Base-by-base conservation (phyloP, 2,329 filamentous ascomycete genomes). In the Penicillium sp. region DNA sequence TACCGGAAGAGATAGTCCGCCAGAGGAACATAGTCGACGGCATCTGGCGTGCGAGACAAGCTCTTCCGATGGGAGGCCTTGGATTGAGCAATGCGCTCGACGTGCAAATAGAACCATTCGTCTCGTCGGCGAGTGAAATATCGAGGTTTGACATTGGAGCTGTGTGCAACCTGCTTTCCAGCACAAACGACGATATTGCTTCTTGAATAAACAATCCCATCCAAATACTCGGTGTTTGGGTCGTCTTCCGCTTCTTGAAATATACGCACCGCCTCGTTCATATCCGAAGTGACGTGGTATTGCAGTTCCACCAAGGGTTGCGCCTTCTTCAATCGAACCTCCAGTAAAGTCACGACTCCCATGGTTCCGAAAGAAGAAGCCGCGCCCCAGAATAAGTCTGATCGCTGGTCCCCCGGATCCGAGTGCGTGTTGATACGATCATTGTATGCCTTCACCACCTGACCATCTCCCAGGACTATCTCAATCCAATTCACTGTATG, bases 81-180 rank as follows among this genome's bases (percentile, higher is more conserved):
- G 4, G 42, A 33, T 9, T 44, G 34, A 12, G 44, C 29, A 30
- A 50, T 52, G 9, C 35, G 31, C 34, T 46, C 38, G n/a, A 46
- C 84, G 55, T 87, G 85, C 2, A 89, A 71, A 52, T 88, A 89
- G 62, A 88, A 88, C 87, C 86, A 90, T 0, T 83, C 81, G 56
- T 90, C 86, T 3, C 65, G 66, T 0, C 78, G 71, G 10, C 78
- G 72, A n/a, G 77, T 79, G 65, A 88, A 86, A 0, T 64, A 72
- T 19, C 68, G 70, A 1, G 70, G 58, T 37, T 63, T 64, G 2
- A 54, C 51, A 1, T 64, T 68, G 0, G 63, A 75, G 0, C 75
- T 52, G 0, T 71, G 62, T 43, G 86, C 72, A 0, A 76, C 76
- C 13, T 87, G 69, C 9, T 72, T 73, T 0, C 86, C 86, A 0